A percentile compares a stretch with the other conserved stretches of the same genome.
Evolutionary conservation across 805 yeast genomes (phyloP).

Genomic region (Wickerhamiella azymoides): DNA sequence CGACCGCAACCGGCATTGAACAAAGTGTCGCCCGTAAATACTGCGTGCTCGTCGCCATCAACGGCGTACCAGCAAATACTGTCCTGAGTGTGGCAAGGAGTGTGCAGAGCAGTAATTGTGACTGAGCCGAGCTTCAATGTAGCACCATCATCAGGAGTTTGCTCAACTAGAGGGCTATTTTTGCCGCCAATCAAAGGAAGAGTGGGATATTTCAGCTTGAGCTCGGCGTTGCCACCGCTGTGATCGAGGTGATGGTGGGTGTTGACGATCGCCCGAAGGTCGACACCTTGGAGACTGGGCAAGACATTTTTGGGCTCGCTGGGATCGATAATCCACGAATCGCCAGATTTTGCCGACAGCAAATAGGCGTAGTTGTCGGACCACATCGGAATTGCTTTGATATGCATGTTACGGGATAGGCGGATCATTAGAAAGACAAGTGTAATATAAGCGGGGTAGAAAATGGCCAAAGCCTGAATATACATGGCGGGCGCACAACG

Average conservation of each 20-base stretch:
- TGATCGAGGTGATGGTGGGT: slow-evolving; percentile 97
- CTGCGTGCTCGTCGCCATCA: slow-evolving; percentile 61
- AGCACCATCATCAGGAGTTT: slow-evolving; percentile 55
- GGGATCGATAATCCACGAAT: slow-evolving; percentile 82
- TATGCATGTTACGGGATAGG: slow-evolving; percentile 46
- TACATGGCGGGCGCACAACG: no score
- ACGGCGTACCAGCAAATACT: slow-evolving; percentile 73
- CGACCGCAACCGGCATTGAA: slow-evolving; percentile 94
- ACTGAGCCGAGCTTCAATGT: slow-evolving; percentile 51
- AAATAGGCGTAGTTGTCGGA: slow-evolving; percentile 88
- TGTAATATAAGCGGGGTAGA: background rate
- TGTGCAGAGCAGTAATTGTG: slow-evolving; percentile 67
- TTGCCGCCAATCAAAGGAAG: slow-evolving; percentile 71
- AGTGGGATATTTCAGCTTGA: slow-evolving; percentile 28
- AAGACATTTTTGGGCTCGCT: slow-evolving; percentile 69
- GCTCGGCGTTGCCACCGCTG: slow-evolving; percentile 61
- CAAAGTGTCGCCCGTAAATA: slow-evolving; percentile 91
- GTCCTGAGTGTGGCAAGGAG: slow-evolving; percentile 97
- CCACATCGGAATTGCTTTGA: slow-evolving; percentile 75
- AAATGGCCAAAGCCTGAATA: no score
- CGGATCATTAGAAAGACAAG: slow-evolving; percentile 8
- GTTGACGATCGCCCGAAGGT: slow-evolving; percentile 65
- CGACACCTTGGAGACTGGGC: slow-evolving; percentile 30
- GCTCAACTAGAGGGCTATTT: slow-evolving; percentile 59
- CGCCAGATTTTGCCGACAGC: slow-evolving; percentile 41